Conservation (phyloP, 768 basidiomycete genomes). For the Lactifluus rugatus region DNA sequence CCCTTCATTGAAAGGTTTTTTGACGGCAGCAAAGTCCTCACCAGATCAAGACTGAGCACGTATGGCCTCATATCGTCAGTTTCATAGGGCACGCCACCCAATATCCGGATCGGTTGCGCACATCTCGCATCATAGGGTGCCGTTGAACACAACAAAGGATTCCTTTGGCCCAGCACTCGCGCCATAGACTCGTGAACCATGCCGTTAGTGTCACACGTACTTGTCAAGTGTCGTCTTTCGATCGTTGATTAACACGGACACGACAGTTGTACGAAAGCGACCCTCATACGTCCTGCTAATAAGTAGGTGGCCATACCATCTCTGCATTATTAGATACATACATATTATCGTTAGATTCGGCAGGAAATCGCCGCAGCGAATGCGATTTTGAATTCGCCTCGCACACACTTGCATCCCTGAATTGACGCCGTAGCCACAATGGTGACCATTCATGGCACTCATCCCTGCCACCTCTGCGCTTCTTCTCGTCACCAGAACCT, state of each 20-base stretch:
- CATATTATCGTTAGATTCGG: neutral
- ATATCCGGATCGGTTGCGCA: neutral
- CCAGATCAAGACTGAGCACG: neutral
- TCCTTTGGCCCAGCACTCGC: neutral
- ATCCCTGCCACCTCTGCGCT: neutral
- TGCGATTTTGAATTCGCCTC: neutral
- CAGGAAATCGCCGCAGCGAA: neutral
- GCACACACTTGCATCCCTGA: neutral
- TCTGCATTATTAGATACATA: neutral
- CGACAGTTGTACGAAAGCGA: neutral
- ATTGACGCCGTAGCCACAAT: neutral
- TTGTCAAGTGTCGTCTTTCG: neutral
- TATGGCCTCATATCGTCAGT: neutral
- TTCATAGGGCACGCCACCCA: neutral
- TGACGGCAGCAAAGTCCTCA: neutral
- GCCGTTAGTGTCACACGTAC: neutral
- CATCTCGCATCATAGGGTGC: neutral
- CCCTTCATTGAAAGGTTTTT: neutral
- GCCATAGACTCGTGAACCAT: neutral
- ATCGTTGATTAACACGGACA: neutral
- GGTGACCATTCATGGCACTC: neutral
- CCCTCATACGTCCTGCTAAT: neutral
- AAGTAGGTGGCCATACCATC: neutral
- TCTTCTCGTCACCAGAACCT: neutral
- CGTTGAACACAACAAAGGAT: neutral